Evolutionary conservation across 2,329 filamentous ascomycete genomes (phyloP).

Genomic region (Alternaria conjuncta): DNA sequence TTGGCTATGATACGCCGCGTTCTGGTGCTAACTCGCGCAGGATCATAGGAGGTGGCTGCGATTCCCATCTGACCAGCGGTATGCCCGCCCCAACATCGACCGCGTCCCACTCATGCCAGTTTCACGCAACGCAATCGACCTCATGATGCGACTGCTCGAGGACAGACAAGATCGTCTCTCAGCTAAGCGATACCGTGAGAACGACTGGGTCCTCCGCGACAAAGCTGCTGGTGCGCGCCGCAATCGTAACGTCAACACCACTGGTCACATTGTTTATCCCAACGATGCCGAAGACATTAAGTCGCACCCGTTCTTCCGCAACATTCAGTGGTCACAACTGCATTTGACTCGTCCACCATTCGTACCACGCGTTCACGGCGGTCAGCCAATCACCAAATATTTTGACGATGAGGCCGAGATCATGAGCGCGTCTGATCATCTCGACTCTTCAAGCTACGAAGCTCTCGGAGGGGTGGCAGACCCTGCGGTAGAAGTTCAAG

Average conservation of each 20-base stretch:
- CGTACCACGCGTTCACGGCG: conserved; percentile 69
- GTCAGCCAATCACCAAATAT: conserved; percentile 72
- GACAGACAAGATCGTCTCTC: conserved; percentile 79
- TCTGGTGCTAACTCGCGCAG: conserved; percentile 51
- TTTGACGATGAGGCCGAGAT: conserved; percentile 85
- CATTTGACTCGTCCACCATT: conserved; percentile 78
- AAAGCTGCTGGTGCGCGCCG: conserved; percentile 31
- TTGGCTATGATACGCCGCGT: not conserved
- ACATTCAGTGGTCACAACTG: conserved; percentile 77
- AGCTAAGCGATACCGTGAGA: conserved; percentile 73
- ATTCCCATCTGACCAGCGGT: conserved; percentile 68
- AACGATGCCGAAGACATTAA: conserved; percentile 92
- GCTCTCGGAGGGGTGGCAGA: not conserved
- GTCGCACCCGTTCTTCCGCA: conserved; percentile 81
- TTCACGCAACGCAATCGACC: conserved; percentile 74
- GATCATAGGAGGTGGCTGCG: conserved; percentile 72
- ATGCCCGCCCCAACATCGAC: conserved; percentile 59
- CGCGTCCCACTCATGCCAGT: conserved; percentile 57
- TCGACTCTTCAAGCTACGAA: conserved; percentile 45
- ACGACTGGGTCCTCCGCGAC: conserved; percentile 58
- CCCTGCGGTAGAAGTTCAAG: not conserved
- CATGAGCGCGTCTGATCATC: conserved; percentile 47
- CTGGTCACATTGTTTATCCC: conserved; percentile 73
- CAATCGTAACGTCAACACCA: conserved; percentile 44
- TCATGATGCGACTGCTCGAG: conserved; percentile 75